Base-by-base conservation (phyloP, 176 grass and related monocot genomes). In the Aegilops umbellulata region DNA sequence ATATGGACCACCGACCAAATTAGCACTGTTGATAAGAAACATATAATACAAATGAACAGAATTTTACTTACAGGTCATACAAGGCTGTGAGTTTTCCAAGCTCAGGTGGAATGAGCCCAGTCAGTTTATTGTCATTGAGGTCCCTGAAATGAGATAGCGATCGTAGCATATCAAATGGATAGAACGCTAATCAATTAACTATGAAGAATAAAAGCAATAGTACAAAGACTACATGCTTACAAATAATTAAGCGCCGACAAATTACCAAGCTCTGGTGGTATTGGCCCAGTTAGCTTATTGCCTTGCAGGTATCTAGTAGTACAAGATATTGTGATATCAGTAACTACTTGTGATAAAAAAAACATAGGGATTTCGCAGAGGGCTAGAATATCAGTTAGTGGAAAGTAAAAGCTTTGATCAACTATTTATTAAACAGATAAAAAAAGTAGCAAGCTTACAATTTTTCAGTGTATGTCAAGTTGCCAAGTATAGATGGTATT, bases 381-480 rank as follows among this genome's bases (percentile, higher is more conserved):
- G 15, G 20, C 32, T 85, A 60, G 14, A 80, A 65, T 74, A 65
- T 66, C 47, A 57, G 19, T n/a, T 10, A 34, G 14, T 75, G 25
- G 9, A 65, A 71, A 61, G 11, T 81, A 78, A 70, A 35, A 71
- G 17, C 63, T 65, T 55, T 55, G 55, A 71, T 69, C n/a, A 64
- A 82, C 35, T 53, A 10, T 39, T 76, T 10, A 9, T 25, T 17
- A 53, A 77, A 83, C 34, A 72, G 14, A 78, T 77, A 26, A 14
- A 78, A 23, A 76, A 77, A 61, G 0, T 46, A 77, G 55, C 51
- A 81, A 36, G 34, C 90, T 94, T 97, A 99, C 97, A 99, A 63
- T 68, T 99, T 99, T 81, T 99, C 97, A 10, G 97, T 97, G 90
- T 97, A 99, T 61, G 97, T 94, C 88, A 99, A 90, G 74, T 99